Percentiles rank a stretch among this genome's conserved stretches.
Conservation (phyloP, 768 basidiomycete genomes). For the Termitomyces sp. region DNA sequence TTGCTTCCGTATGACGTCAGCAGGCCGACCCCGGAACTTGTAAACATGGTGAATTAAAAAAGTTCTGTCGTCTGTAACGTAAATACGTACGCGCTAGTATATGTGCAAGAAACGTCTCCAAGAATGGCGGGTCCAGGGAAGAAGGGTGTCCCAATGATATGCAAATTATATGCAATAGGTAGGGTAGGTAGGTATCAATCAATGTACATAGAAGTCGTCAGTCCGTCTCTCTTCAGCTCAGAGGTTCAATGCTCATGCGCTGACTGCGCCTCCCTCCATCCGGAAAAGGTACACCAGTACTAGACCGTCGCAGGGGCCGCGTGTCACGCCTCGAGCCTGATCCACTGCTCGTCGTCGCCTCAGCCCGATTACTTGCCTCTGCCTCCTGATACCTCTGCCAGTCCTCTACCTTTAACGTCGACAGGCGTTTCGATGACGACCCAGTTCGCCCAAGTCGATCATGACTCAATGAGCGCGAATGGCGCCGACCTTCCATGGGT, state of each 20-base stretch:
- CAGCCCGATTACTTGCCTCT: constrained; percentile 16
- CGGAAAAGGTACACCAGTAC: constrained; percentile 53
- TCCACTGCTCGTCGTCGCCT: constrained; percentile 5
- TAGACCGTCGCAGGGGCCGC: constrained; percentile 20
- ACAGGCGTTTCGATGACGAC: constrained; percentile 55
- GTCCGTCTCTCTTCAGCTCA: constrained; percentile 15
- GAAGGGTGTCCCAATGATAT: constrained; percentile 5
- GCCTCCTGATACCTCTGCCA: constrained; percentile 72
- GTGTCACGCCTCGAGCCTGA: constrained; percentile 29
- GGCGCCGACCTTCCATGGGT: constrained; percentile 31
- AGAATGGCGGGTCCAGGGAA: constrained; percentile 2
- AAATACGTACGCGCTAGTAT: not conserved
- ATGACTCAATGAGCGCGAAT: constrained; percentile 55
- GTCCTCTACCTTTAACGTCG: constrained; percentile 78
- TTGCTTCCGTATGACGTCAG: constrained; percentile 11
- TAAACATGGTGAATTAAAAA: not conserved
- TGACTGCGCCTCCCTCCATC: constrained; percentile 26
- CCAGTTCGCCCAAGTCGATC: constrained; percentile 46
- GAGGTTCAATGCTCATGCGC: constrained; percentile 29
- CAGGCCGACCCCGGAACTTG: not conserved
- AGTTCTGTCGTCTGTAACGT: not conserved
- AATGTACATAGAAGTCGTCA: not conserved
- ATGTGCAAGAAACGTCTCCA: constrained; percentile 4
- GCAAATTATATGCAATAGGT: not conserved
- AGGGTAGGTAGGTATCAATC: not conserved